Evolutionary conservation across 495 filamentous ascomycete species (phyloP), one percentile per base, ranked within the genome.

Genomic region (Chaetomium cochliodes): DNA sequence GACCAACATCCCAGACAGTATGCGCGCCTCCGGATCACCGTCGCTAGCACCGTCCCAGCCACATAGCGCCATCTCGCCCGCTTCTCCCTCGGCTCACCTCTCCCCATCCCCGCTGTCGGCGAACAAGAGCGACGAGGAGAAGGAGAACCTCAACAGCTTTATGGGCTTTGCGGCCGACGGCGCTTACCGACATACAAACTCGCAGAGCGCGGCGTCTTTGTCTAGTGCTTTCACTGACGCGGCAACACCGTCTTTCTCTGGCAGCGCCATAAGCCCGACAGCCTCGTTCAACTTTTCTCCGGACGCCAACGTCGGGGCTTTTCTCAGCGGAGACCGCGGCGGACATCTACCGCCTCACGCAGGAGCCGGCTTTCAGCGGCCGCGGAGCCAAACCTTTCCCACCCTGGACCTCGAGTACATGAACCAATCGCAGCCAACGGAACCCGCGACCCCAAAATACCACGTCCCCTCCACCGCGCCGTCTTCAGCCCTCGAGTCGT

Each of bases 361-460:
- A 1, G 70, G 65, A 0, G 52, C 81, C 65, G 81, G 82, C 61
- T 88, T 87, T 69, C 85, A 90, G 66, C 85, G 93, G 41, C 92
- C 91, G 28, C 86, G 94, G 73, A 96, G 92, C 75, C 92, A 96
- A 76, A 98, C 94, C 0, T 94, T 97, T 60, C 93, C 94, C 28
- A 84, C 87, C 30, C 76, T 89, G 58, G 90, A 94, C 68, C 82
- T 90, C 6, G 86, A 85, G 54, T 88, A 90, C 70, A 84, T 92
- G 69, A 85, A 88, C 49, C 83, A 86, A 60, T 76, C 86, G 23
- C 80, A 87, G 55, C 76, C 80, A 3, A 80, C 83, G 15, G 89
- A 92, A 46, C 82, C 87, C 11, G 69, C 88, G 41, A 87, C 84
- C 22, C 85, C 87, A 9, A 92, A 91, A 75, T 84, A 84, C 46